A percentile compares a stretch with the other conserved stretches of the same genome.
These are phyloP conservation scores for Vigna radiata DNA, from an alignment of 306 rosid genomes.

Conservation along the genomic window DNA sequence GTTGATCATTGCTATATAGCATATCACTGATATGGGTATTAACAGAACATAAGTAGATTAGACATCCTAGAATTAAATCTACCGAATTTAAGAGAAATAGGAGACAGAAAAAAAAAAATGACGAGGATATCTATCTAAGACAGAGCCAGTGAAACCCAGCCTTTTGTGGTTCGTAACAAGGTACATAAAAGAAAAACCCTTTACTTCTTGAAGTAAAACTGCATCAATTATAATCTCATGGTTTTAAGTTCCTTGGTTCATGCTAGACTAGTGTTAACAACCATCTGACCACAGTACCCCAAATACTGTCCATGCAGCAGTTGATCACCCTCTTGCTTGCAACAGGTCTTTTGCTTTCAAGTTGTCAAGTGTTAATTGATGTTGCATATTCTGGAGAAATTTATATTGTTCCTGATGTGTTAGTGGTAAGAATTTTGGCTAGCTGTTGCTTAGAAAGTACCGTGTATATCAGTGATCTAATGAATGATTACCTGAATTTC, in stretches of 20 bases:
- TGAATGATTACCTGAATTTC: constrained; percentile 18
- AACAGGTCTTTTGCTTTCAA: neutral
- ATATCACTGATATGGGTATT: constrained; percentile 14
- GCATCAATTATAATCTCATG: neutral
- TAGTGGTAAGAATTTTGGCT: constrained; percentile 12
- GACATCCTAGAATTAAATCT: neutral
- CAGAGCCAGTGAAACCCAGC: neutral
- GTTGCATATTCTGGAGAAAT: neutral
- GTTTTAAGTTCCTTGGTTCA: neutral
- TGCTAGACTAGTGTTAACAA: constrained; percentile 4
- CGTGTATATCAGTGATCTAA: neutral
- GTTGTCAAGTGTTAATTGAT: neutral
- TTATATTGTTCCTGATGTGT: neutral
- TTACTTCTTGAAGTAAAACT: neutral
- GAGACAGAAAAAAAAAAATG: neutral
- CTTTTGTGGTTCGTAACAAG: constrained; percentile 21
- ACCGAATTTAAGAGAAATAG: neutral
- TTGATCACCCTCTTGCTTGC: neutral
- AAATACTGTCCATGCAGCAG: neutral
- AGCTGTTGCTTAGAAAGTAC: constrained; percentile 26
- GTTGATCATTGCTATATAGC: constrained; percentile 33
- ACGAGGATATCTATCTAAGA: neutral
- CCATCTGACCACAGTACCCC: neutral
- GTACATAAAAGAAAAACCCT: constrained; percentile 3
- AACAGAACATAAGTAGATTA: constrained; percentile 28